Percentiles rank a stretch among this genome's conserved stretches.
These are phyloP conservation scores for Narthecium ossifragum DNA, from an alignment of 106 monocot species.

Conservation along the genomic window DNA sequence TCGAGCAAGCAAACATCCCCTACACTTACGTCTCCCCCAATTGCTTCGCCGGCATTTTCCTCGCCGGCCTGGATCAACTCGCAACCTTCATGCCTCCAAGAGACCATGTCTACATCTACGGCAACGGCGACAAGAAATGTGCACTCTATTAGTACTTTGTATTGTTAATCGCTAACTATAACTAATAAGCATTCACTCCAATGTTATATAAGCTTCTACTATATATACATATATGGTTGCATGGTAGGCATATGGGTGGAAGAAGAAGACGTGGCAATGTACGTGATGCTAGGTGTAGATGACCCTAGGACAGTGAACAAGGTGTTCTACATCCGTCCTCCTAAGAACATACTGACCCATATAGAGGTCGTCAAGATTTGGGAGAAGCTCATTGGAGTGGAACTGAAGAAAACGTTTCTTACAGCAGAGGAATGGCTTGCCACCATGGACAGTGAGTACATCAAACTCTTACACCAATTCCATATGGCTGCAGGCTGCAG, in stretches of 20 bases:
- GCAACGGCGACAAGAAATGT: constrained; percentile 30
- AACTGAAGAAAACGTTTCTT: constrained; percentile 22
- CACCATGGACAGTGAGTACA: constrained; percentile 15
- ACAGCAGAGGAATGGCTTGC: constrained; percentile 20
- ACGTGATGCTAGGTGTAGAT: constrained; percentile 17
- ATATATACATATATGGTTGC: not conserved
- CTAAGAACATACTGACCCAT: constrained; percentile 26
- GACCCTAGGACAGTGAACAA: constrained; percentile 31
- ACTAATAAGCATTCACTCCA: not conserved
- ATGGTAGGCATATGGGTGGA: constrained; percentile 28
- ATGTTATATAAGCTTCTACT: not conserved
- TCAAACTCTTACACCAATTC: not conserved
- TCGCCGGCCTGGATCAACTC: constrained; percentile 22
- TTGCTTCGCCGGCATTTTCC: constrained; percentile 24
- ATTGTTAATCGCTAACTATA: not conserved
- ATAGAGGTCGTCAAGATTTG: constrained; percentile 30
- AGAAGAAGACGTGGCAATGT: constrained; percentile 34
- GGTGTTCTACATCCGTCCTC: constrained; percentile 32
- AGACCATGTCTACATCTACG: constrained; percentile 28
- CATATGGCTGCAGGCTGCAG: not conserved
- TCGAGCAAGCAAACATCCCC: constrained; percentile 30
- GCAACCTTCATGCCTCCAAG: constrained; percentile 25
- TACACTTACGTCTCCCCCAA: constrained; percentile 30
- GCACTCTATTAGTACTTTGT: too few species aligned
- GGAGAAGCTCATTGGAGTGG: constrained; percentile 33